Evolutionary conservation across 202 grass and related monocot species (phyloP).

Genomic region (Digitaria exilis): DNA sequence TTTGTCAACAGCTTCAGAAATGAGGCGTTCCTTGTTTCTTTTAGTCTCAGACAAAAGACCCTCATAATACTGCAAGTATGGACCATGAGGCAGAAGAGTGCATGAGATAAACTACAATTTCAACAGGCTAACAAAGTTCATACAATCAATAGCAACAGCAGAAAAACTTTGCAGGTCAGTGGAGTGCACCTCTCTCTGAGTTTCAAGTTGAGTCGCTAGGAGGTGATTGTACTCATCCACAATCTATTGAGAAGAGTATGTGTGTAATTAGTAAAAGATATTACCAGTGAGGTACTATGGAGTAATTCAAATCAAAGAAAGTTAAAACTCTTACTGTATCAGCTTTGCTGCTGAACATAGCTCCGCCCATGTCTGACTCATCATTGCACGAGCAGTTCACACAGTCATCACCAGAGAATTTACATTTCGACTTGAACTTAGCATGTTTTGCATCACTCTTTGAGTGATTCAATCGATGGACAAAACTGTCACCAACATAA

Average conservation of each 20-base stretch:
- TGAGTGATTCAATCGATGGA: slow-evolving; percentile 93
- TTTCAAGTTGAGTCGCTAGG: slow-evolving; percentile 86
- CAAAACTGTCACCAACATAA: slow-evolving; percentile 94
- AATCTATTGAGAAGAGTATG: slow-evolving; percentile 57
- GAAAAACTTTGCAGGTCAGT: slow-evolving; percentile 1
- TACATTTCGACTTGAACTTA: slow-evolving; percentile 70
- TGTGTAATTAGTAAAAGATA: slow-evolving; percentile 27
- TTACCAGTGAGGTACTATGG: slow-evolving; percentile 16
- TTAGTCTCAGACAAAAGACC: slow-evolving; percentile 71
- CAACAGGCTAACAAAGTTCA: slow-evolving; percentile 13
- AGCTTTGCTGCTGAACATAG: slow-evolving; percentile 80
- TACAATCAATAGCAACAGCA: slow-evolving; percentile 2
- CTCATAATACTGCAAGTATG: slow-evolving; percentile 76
- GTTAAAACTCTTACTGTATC: slow-evolving; percentile 59
- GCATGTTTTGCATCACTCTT: slow-evolving; percentile 67
- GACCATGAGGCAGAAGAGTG: slow-evolving; percentile 12
- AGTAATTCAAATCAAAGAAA: slow-evolving; percentile 20
- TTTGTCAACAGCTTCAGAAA: slow-evolving; percentile 73
- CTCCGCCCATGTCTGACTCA: slow-evolving; percentile 65
- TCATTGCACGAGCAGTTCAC: slow-evolving; percentile 54
- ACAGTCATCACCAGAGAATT: slow-evolving; percentile 48
- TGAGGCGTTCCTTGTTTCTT: slow-evolving; percentile 55
- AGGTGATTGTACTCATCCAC: slow-evolving; percentile 91
- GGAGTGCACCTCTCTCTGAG: slow-evolving; percentile 72
- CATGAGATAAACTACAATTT: slow-evolving; percentile 7